phyloP scores from a whole-genome alignment of 2,329 filamentous ascomycete genomes.

The Aspergillus latus region DNA sequence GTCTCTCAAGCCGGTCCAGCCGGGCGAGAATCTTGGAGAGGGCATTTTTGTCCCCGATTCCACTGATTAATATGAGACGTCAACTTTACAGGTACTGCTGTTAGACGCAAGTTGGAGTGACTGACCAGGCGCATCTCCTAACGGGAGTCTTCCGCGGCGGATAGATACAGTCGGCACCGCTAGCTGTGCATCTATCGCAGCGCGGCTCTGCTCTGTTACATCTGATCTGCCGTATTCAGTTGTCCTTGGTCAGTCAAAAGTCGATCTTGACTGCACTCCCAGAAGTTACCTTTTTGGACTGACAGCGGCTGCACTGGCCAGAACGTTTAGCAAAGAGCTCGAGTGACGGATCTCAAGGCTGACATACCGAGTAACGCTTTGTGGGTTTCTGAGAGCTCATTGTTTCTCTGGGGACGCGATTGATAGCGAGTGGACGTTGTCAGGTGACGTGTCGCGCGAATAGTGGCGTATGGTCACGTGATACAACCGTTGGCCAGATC shows the following conservation, averaged over 20 bases:
- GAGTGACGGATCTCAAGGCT: too few species aligned
- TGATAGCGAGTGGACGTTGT: too few species aligned
- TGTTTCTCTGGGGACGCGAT: too few species aligned
- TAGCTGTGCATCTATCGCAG: not conserved
- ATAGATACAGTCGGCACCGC: not conserved
- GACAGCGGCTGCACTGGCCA: not conserved
- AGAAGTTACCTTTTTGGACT: not conserved
- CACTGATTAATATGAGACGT: not conserved
- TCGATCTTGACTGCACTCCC: too few species aligned
- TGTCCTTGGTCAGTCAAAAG: too few species aligned
- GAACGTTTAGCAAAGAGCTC: not conserved
- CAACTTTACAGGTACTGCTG: too few species aligned
- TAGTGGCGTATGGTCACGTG: too few species aligned
- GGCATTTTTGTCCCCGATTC: not conserved
- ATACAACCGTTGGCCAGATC: too few species aligned
- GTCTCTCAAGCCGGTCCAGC: not conserved
- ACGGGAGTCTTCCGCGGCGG: not conserved
- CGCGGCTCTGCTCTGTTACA: not conserved
- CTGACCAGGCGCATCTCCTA: not conserved
- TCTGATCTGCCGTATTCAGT: not conserved
- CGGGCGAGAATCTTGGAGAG: not conserved
- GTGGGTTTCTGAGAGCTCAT: not conserved
- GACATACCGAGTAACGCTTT: not conserved
- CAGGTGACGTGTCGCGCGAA: too few species aligned
- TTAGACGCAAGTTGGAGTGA: too few species aligned